A percentile compares a stretch with the other conserved stretches of the same genome.
These are phyloP conservation scores for Backusella westeae DNA, from an alignment of 192 early-diverging fungal species.

Conservation along the genomic window DNA sequence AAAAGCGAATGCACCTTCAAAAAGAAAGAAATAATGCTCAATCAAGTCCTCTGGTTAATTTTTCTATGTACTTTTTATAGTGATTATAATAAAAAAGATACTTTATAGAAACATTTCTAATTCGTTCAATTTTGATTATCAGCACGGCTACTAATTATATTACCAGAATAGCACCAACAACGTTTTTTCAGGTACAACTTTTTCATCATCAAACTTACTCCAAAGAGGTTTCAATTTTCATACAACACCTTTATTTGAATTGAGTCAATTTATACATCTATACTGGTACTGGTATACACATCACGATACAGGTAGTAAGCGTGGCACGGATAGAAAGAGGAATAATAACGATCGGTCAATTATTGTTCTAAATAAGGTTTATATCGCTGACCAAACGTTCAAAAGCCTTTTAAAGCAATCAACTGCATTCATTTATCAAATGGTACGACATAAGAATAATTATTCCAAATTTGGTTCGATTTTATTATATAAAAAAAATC, in stretches of 20 bases:
- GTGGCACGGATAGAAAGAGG: background rate
- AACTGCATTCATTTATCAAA: background rate
- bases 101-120: background rate
- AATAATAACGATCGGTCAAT: background rate
- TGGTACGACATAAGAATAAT: background rate
- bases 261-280: background rate
- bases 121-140: background rate
- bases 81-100: background rate
- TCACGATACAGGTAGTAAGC: background rate
- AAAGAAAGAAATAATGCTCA: background rate
- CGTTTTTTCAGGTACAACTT: background rate
- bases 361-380: background rate
- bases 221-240: background rate
- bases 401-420: background rate
- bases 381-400: background rate
- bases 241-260: background rate
- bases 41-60: background rate
- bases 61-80: background rate
- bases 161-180: background rate
- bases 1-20: background rate
- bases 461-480: background rate
- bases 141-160: background rate
- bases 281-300: background rate
- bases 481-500: background rate
- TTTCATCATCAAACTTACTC: background rate